A percentile compares a stretch with the other conserved stretches of the same genome.
phyloP scores from a whole-genome alignment of 208 protist genomes.

The Leishmania braziliensis region DNA sequence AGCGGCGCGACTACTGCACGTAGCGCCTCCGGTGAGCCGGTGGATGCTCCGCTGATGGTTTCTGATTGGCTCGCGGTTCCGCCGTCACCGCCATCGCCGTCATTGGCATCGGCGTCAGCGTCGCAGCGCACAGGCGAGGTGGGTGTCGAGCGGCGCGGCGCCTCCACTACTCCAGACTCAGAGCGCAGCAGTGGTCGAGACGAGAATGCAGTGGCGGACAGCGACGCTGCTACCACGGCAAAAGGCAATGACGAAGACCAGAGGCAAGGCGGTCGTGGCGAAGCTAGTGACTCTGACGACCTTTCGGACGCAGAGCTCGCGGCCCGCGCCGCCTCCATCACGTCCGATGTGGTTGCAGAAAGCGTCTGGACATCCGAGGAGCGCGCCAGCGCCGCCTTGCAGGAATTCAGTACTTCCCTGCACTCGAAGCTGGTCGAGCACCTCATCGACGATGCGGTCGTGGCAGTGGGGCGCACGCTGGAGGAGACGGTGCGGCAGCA shows the following conservation, averaged over 20 bases:
- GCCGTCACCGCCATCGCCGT: conserved; percentile 14
- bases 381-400: conserved; percentile 22
- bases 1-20: neutral
- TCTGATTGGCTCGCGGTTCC: conserved; percentile 12
- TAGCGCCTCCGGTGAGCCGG: conserved; percentile 4
- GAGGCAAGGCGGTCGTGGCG: neutral
- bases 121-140: conserved; percentile 3
- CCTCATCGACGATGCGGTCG: conserved; percentile 30
- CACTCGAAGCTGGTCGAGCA: conserved; percentile 36
- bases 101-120: neutral
- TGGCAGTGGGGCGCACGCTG: conserved; percentile 25
- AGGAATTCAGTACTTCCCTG: conserved; percentile 27
- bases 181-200: neutral
- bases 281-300: neutral
- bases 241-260: neutral
- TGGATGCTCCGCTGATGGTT: conserved; percentile 24
- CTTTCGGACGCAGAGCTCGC: neutral
- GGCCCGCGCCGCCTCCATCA: conserved; percentile 11
- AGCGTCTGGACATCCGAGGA: conserved; percentile 23
- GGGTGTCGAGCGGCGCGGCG: neutral
- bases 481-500: conserved; percentile 25
- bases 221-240: neutral
- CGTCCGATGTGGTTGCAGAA: conserved; percentile 10
- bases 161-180: neutral
- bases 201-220: neutral